Conservation (phyloP, 495 filamentous ascomycete genomes). For the Tuber indicum region DNA sequence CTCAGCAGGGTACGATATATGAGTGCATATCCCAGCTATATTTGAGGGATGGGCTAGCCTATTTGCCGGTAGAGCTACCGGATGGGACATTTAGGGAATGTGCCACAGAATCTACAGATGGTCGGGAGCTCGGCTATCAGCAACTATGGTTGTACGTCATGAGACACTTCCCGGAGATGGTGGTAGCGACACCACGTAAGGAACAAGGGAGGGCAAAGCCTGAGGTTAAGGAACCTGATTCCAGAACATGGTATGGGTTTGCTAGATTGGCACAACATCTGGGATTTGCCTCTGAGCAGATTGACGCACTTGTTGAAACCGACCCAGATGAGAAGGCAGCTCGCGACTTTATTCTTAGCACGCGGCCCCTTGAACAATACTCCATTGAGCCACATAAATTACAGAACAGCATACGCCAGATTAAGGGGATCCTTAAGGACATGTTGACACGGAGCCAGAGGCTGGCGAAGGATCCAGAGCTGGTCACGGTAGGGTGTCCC, state of each 20-base stretch:
- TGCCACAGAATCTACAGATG: not conserved
- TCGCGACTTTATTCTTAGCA: not conserved
- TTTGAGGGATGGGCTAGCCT: not conserved
- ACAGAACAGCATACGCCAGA: not conserved
- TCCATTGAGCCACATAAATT: not conserved
- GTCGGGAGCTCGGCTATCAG: constrained; percentile 11
- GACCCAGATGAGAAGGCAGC: constrained; percentile 10
- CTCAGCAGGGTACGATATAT: not conserved
- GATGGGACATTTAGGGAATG: not conserved
- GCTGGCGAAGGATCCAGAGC: not conserved
- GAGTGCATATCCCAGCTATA: not conserved
- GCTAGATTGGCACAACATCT: constrained; percentile 3
- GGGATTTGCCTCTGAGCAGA: constrained; percentile 8
- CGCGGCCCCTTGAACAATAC: not conserved
- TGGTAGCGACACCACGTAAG: constrained; percentile 3
- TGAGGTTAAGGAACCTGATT: not conserved
- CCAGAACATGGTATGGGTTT: constrained; percentile 1
- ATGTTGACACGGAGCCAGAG: not conserved
- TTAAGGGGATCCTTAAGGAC: not conserved
- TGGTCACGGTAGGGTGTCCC: not conserved
- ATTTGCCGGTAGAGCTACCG: not conserved
- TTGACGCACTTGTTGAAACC: not conserved
- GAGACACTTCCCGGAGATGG: constrained; percentile 16
- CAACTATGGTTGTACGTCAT: constrained; percentile 19
- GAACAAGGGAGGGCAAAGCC: constrained; percentile 13